A percentile compares a stretch with the other conserved stretches of the same genome.
phyloP scores from a whole-genome alignment of 352 stramenopile species.

The Phytophthora ohioensis region DNA sequence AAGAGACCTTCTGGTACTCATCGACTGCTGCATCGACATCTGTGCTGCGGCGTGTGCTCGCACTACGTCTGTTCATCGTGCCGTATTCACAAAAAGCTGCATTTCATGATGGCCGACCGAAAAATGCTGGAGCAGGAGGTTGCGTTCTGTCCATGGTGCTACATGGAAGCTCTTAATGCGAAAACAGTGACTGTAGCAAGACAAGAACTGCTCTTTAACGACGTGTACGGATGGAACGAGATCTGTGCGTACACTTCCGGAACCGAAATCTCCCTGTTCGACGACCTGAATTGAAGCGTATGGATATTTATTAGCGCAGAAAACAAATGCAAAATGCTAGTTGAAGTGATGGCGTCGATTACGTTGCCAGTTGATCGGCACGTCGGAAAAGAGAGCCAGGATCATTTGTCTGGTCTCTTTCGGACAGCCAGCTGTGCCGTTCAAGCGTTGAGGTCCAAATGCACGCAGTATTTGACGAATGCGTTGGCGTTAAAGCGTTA shows the following conservation, averaged over 20 bases:
- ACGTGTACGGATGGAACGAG: conserved; percentile 41
- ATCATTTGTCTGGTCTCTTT: conserved; percentile 5
- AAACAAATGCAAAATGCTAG: background rate
- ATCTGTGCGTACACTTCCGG: conserved; percentile 30
- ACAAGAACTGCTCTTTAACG: conserved; percentile 35
- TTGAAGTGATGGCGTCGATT: conserved; percentile 2
- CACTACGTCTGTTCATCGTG: conserved; percentile 33
- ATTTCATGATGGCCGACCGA: conserved; percentile 37
- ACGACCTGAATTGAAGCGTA: conserved; percentile 32
- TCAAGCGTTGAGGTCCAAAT: conserved; percentile 10
- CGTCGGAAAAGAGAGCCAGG: too few species aligned
- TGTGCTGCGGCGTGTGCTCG: conserved; percentile 33
- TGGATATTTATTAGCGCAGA: conserved; percentile 9
- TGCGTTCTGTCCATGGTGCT: conserved; percentile 32
- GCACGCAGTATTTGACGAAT: background rate
- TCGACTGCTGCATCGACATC: conserved; percentile 24
- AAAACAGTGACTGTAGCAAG: conserved; percentile 29
- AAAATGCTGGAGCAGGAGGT: conserved; percentile 36
- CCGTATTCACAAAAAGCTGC: conserved; percentile 34
- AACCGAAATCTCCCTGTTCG: conserved; percentile 38
- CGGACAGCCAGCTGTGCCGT: conserved; percentile 2
- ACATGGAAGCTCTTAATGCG: conserved; percentile 19
- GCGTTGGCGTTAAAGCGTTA: too few species aligned
- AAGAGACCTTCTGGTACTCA: conserved; percentile 29
- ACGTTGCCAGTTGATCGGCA: background rate